Percentiles rank a stretch among this genome's conserved stretches.
Conservation (phyloP, 192 early-diverging fungal genomes). For the Obelidium mucronatum region DNA sequence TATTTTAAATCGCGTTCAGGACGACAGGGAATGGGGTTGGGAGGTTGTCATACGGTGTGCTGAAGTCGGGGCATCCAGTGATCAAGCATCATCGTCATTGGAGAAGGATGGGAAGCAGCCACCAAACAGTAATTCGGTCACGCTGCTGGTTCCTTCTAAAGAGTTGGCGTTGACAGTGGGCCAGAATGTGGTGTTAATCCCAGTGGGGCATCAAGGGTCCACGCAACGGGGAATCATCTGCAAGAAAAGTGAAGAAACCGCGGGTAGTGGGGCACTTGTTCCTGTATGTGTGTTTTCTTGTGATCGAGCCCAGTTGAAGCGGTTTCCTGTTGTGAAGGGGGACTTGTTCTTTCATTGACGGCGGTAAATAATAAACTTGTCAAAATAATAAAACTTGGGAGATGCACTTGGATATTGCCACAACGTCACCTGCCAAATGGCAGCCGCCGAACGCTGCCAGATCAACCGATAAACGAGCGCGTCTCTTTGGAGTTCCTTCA, state of each 20-base stretch:
- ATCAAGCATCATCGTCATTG: background rate
- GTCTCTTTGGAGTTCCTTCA: conserved; percentile 72
- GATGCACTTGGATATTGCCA: background rate
- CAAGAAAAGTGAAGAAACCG: too few relatives aligned
- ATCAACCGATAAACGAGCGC: background rate
- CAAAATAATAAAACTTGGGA: too few relatives aligned
- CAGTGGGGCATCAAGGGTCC: too few relatives aligned
- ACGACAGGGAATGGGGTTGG: background rate
- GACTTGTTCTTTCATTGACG: too few relatives aligned
- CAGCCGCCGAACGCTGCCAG: background rate
- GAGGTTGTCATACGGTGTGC: background rate
- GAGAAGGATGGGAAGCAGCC: background rate
- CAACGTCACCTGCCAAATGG: background rate
- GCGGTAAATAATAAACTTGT: too few relatives aligned
- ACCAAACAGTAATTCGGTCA: background rate
- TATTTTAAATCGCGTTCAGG: background rate
- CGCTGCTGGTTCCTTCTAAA: too few relatives aligned
- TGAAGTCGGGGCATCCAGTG: background rate
- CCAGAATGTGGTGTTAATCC: background rate
- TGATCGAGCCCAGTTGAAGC: too few relatives aligned
- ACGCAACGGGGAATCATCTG: too few relatives aligned
- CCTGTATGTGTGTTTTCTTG: too few relatives aligned
- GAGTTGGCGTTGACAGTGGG: too few relatives aligned
- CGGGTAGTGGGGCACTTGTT: too few relatives aligned
- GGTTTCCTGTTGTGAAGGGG: too few relatives aligned